Percentiles rank a stretch among this genome's conserved stretches.
Evolutionary conservation across 1,284 basidiomycete species (phyloP).

Genomic region (Entoloma clypeatum): DNA sequence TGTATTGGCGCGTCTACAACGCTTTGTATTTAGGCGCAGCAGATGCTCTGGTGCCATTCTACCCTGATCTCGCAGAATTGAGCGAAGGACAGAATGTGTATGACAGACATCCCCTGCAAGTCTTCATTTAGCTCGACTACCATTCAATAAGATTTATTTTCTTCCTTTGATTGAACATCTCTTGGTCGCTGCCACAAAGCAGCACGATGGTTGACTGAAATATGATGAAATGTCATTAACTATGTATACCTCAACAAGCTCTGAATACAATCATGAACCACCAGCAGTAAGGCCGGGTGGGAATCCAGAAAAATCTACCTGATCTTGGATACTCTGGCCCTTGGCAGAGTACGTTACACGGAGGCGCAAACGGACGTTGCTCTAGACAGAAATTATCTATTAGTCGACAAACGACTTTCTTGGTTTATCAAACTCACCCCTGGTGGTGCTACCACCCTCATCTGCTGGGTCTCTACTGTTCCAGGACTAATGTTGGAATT

Average conservation of each 20-base stretch:
- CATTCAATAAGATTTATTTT: too few species aligned
- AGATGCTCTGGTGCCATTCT: conserved; percentile 93
- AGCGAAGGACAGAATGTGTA: conserved; percentile 88
- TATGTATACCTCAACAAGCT: background rate
- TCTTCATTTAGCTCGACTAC: conserved; percentile 79
- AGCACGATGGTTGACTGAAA: too few species aligned
- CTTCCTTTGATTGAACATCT: too few species aligned
- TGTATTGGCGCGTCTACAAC: conserved; percentile 94
- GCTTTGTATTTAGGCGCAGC: conserved; percentile 84
- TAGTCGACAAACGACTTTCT: background rate
- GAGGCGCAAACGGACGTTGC: conserved; percentile 80
- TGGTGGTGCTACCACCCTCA: conserved; percentile 85
- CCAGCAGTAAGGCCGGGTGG: conserved; percentile 72
- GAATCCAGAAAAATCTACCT: conserved; percentile 93
- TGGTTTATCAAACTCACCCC: conserved; percentile 85
- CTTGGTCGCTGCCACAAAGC: too few species aligned
- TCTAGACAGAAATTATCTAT: conserved; percentile 40
- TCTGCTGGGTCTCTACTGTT: conserved; percentile 87
- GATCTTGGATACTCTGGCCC: conserved; percentile 80
- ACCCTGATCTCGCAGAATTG: conserved; percentile 84
- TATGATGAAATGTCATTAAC: too few species aligned
- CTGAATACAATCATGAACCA: conserved; percentile 26
- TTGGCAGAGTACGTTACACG: conserved; percentile 75
- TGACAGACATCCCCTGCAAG: conserved; percentile 79
- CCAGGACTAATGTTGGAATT: conserved; percentile 78